These are phyloP conservation scores for Tylopilus subfusipes DNA, from an alignment of 768 basidiomycete species.

Conservation along the genomic window DNA sequence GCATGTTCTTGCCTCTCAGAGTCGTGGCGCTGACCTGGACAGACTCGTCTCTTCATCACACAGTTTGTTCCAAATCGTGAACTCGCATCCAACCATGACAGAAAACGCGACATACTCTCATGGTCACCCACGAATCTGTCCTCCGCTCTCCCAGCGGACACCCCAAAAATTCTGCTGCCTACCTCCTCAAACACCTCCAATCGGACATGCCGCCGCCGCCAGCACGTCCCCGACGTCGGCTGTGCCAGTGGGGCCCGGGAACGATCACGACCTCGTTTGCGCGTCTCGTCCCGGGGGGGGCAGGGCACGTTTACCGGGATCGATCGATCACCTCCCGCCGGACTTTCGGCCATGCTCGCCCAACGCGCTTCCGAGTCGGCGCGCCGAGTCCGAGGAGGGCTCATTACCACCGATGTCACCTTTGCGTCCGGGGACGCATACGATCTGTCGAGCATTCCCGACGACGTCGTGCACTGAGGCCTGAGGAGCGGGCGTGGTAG, in stretches of 20 bases:
- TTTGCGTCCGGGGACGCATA: constrained; percentile 40
- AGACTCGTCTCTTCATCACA: too few species aligned
- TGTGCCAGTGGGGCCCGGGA: constrained; percentile 54
- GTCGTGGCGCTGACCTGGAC: too few species aligned
- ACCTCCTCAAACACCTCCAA: constrained; percentile 37
- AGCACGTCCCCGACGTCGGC: constrained; percentile 48
- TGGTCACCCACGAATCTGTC: constrained; percentile 33
- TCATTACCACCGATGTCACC: constrained; percentile 37
- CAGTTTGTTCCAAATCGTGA: too few species aligned
- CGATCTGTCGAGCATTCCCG: constrained; percentile 37
- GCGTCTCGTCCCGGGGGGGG: constrained; percentile 35
- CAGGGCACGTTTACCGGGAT: constrained; percentile 43
- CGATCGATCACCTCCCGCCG: constrained; percentile 32
- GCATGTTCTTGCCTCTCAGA: too few species aligned
- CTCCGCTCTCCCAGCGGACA: constrained; percentile 35
- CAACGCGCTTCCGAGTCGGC: constrained; percentile 33
- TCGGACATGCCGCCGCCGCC: too few species aligned
- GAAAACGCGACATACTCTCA: constrained; percentile 15
- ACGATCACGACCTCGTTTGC: constrained; percentile 48
- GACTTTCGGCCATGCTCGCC: constrained; percentile 32
- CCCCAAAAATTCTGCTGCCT: constrained; percentile 36
- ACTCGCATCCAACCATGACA: not conserved
- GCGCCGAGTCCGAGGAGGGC: constrained; percentile 27
- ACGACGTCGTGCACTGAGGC: constrained; percentile 44
- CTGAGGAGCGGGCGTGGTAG: constrained; percentile 39